Evolutionary conservation across 176 grass and related monocot species (phyloP), one percentile per base, ranked within the genome.

Genomic region (Calamus simplicifolius): DNA sequence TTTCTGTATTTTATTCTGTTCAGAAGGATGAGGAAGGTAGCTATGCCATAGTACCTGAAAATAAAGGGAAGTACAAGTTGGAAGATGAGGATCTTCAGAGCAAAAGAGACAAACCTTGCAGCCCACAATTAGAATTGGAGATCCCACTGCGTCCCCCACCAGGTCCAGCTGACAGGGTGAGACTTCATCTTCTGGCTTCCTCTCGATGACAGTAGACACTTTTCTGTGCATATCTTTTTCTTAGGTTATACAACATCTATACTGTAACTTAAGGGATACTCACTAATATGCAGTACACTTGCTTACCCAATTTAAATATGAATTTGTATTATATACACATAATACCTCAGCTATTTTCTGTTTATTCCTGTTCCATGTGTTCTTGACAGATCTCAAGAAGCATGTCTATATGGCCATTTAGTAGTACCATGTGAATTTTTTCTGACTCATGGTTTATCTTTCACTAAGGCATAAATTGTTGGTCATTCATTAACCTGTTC

Each of bases 101-200:
- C 50, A 97, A 85, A 79, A 56, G 55, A 69, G 84, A 88, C 55
- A 97, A 97, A 75, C 87, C 93, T 57, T 72, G 88, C 68, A 87
- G 92, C 49, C 93, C 93, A 72, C 87, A 87, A 0, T 69, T 97
- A 18, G 71, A 85, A 38, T 77, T 97, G 69, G 81, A 88, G 54
- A 75, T 91, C 77, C 81, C 83, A 54, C 59, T 80, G 63, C 71
- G 72, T 58, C 30, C 61, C 26, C 87, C 84, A 58, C 93, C 87
- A 27, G 81, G 81, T 53, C 81, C 14, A 72, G 84, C 84, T 15
- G 87, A 82, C 67, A 82, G 74, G 68, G 93, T 97, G 66, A 91
- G 84, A 64, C 58, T 21, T 58, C 51, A 13, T 17, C 51, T 52
- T 17, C 26, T 23, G 19, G 16, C 38, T 65, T 52, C 17, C 17